Evolutionary conservation across 176 grass and related monocot species (phyloP).

Genomic region (Luzula sylvatica): DNA sequence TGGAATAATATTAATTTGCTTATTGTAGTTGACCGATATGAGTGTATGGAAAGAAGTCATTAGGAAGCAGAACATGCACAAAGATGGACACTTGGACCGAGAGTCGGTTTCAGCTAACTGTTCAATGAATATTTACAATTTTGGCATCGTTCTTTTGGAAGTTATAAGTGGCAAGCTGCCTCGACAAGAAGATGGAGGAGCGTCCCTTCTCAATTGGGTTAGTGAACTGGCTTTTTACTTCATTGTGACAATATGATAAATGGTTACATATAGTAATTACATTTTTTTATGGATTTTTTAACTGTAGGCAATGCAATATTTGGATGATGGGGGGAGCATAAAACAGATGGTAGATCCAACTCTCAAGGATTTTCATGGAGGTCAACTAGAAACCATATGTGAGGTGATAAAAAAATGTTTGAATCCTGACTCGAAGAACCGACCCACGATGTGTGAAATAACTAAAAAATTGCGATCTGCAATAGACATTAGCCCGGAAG

Average conservation of each 20-base stretch:
- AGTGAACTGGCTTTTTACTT: not conserved
- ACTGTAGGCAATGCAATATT: slow-evolving; percentile 52
- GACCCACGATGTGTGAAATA: slow-evolving; percentile 53
- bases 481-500: slow-evolving; percentile 58
- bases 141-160: slow-evolving; percentile 61
- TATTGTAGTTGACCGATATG: slow-evolving; percentile 56
- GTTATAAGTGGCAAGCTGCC: slow-evolving; percentile 62
- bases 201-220: slow-evolving; percentile 59
- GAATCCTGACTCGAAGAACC: slow-evolving; percentile 27
- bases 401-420: slow-evolving; percentile 62
- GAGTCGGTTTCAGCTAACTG: slow-evolving; percentile 32
- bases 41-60: slow-evolving; percentile 62
- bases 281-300: not conserved
- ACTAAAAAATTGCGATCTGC: slow-evolving; percentile 32
- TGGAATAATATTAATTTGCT: not conserved
- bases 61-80: slow-evolving; percentile 35
- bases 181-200: slow-evolving; percentile 29
- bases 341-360: slow-evolving; percentile 42
- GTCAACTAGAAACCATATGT: slow-evolving; percentile 52
- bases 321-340: slow-evolving; percentile 37
- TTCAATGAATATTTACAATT: slow-evolving; percentile 47
- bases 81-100: slow-evolving; percentile 32
- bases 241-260: no score
- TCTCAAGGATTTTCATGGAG: slow-evolving; percentile 32
- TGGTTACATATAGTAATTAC: not conserved